Percentiles rank a stretch among this genome's conserved stretches.
These are phyloP conservation scores for Tetrapisispora iriomotensis DNA, from an alignment of 805 yeast species.

Conservation along the genomic window DNA sequence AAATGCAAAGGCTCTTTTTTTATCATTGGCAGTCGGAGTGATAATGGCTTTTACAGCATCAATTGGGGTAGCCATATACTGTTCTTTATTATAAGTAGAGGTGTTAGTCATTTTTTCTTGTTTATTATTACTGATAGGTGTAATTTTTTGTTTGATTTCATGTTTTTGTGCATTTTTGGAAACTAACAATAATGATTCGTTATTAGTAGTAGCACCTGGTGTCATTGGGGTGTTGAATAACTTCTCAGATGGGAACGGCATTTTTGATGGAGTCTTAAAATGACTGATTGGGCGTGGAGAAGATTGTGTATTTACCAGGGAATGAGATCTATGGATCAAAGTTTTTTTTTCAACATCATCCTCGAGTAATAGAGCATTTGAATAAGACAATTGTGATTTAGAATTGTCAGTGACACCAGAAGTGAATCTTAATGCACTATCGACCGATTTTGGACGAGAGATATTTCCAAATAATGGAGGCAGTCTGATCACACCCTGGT, in stretches of 20 bases:
- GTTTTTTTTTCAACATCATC: too few relatives aligned
- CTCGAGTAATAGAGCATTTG: background rate
- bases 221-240: conserved; percentile 3
- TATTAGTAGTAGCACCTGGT: background rate
- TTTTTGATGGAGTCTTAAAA: background rate
- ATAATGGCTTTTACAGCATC: conserved; percentile 27
- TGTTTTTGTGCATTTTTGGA: background rate
- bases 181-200: background rate
- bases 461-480: conserved; percentile 20
- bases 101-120: background rate
- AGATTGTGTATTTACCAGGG: background rate
- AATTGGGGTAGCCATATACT: conserved; percentile 22
- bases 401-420: background rate
- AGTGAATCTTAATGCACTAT: conserved; percentile 21
- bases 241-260: background rate
- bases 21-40: conserved; percentile 25
- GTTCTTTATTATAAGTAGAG: conserved; percentile 9
- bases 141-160: background rate
- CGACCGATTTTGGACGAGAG: conserved; percentile 17
- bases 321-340: background rate
- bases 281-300: background rate
- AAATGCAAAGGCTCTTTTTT: conserved; percentile 57
- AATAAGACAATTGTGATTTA: background rate
- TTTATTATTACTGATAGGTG: background rate
- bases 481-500: conserved; percentile 21